Evolutionary conservation across 2,329 filamentous ascomycete species (phyloP), one percentile per base, ranked within the genome.

Genomic region (Diaporthe helianthi): DNA sequence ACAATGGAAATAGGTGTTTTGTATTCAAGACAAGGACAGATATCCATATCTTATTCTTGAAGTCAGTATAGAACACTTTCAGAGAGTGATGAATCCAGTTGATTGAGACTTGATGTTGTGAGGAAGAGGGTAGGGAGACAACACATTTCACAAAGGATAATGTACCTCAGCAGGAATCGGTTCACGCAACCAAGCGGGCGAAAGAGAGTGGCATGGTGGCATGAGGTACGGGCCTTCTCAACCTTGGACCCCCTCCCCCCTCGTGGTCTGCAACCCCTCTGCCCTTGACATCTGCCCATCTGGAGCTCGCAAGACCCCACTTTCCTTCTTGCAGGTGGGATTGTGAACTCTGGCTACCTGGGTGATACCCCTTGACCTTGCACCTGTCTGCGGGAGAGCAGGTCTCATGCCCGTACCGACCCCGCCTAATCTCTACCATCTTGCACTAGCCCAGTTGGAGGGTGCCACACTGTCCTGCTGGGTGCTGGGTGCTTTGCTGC

Each of bases 231-330:
- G 10, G 12, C 38, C 7, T 24, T 13, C 44, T 47, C 44, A 47
- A 19, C 26, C 41, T 10, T 61, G 64, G 24, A 24, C 2, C 41
- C 24, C 26, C 58, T 22, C 41, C 29, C 51, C 64, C 65, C 65
- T 33, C 33, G 65, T 67, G 65, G 36, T 38, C 46, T 67, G 54
- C 49, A 26, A 49, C 65, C 65, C 65, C 65, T 67, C 65, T 67
- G 58, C 58, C 41, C 58, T 63, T 63, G 58, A 63, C 58, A 63
- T 63, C 58, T 63, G 58, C 58, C 58, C 58, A 61, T 33, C 58
- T 61, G 58, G 55, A 70, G 68, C 68, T 70, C 51, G 55, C 38
- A 36, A 13, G 55, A 70, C 69, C 69, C 69, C 69, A 70, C 69
- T 70, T 51, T 41, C 47, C 26, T 54, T 64, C 29, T 41, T 44